Percentiles rank a stretch among this genome's conserved stretches.
These are phyloP conservation scores for Nematodospora valgi DNA, from an alignment of 805 yeast species.

Conservation along the genomic window DNA sequence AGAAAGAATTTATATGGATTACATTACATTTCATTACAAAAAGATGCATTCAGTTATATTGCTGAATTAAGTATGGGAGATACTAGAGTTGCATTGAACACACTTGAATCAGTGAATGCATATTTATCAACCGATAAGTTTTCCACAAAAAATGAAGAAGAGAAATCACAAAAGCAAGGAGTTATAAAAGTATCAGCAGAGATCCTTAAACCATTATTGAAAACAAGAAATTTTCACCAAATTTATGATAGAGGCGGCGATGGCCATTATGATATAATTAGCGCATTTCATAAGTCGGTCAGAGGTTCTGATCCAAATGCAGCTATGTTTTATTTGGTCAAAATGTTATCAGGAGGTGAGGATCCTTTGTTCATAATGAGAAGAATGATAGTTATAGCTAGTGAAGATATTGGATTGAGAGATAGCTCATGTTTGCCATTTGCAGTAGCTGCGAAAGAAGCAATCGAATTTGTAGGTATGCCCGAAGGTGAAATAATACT, in stretches of 20 bases:
- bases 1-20: constrained; percentile 50
- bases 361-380: constrained; percentile 87
- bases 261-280: constrained; percentile 89
- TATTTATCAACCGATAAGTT: constrained; percentile 37
- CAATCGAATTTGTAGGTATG: constrained; percentile 86
- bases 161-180: constrained; percentile 18
- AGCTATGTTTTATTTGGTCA: constrained; percentile 76
- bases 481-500: constrained; percentile 90
- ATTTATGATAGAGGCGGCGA: constrained; percentile 87
- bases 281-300: constrained; percentile 91
- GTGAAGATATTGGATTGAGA: constrained; percentile 87
- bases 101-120: constrained; percentile 70
- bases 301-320: constrained; percentile 92
- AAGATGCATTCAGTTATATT: constrained; percentile 61
- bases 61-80: constrained; percentile 83
- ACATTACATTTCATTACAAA: constrained; percentile 49
- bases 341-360: constrained; percentile 93
- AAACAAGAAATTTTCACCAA: constrained; percentile 44
- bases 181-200: constrained; percentile 39
- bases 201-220: constrained; percentile 39
- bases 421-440: constrained; percentile 85
- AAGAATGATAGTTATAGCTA: constrained; percentile 90
- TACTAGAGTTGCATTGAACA: constrained; percentile 77
- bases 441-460: constrained; percentile 80
- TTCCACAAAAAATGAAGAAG: constrained; percentile 13